phyloP scores from a whole-genome alignment of 306 rosid species.

The Sphenostylis stenocarpa region DNA sequence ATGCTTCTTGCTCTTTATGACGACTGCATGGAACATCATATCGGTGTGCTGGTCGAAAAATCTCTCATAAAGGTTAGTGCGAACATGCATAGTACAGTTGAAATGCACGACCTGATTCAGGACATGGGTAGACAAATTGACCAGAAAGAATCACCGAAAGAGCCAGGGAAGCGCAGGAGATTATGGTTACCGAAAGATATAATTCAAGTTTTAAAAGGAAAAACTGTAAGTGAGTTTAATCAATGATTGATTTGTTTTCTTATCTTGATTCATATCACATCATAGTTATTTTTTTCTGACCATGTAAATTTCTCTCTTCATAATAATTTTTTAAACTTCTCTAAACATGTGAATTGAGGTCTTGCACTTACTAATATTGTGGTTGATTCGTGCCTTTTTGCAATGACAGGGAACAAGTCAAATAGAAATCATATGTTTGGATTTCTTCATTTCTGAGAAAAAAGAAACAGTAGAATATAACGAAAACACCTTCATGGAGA shows the following conservation, averaged over 20 bases:
- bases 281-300: not conserved
- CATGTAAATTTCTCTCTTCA: not conserved
- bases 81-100: not conserved
- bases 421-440: not conserved
- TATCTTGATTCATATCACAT: not conserved
- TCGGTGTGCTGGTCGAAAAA: too few relatives aligned
- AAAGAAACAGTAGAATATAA: not conserved
- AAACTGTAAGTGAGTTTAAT: not conserved
- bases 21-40: too few relatives aligned
- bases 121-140: not conserved
- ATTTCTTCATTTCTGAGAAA: too few relatives aligned
- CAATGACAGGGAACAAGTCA: not conserved
- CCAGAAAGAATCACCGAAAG: not conserved
- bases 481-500: not conserved
- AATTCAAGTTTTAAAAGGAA: not conserved
- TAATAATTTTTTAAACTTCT: too few relatives aligned
- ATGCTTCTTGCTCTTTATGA: too few relatives aligned
- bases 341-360: too few relatives aligned
- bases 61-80: too few relatives aligned
- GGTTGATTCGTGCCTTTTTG: not conserved
- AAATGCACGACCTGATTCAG: not conserved
- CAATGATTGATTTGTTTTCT: not conserved
- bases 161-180: not conserved
- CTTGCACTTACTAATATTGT: too few relatives aligned
- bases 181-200: not conserved